Evolutionary conservation across 441 rosid species (phyloP).

Genomic region (Macaranga tanarius): DNA sequence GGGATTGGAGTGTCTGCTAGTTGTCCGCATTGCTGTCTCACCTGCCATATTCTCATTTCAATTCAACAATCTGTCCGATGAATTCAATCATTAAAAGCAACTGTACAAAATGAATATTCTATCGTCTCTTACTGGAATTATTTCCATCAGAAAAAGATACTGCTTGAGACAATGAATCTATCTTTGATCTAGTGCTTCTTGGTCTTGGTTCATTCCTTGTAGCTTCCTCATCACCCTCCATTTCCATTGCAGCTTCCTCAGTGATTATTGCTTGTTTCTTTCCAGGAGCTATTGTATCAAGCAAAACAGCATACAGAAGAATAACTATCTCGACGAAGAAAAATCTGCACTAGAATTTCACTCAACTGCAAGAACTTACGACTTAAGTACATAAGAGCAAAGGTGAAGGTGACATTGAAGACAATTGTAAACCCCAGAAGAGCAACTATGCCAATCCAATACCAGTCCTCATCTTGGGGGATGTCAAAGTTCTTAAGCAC

Average conservation of each 20-base stretch:
- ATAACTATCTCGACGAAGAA: constrained; percentile 18
- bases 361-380: constrained; percentile 48
- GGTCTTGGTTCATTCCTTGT: constrained; percentile 30
- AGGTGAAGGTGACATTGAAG: constrained; percentile 66
- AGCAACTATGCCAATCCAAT: constrained; percentile 76
- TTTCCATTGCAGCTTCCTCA: constrained; percentile 48
- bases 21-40: constrained; percentile 52
- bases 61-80: constrained; percentile 1
- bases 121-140: constrained; percentile 43
- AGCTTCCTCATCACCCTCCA: constrained; percentile 24
- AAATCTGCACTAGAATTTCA: not conserved
- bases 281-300: constrained; percentile 50
- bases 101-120: not conserved
- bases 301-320: constrained; percentile 7
- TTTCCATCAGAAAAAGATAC: constrained; percentile 42
- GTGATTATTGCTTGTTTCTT: constrained; percentile 69
- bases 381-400: constrained; percentile 61
- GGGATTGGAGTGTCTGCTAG: constrained; percentile 38
- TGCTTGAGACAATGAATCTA: constrained; percentile 30
- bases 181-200: constrained; percentile 30
- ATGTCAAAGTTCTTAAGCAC: constrained; percentile 55
- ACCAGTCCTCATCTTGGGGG: constrained; percentile 56
- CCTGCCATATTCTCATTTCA: constrained; percentile 33
- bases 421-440: constrained; percentile 57
- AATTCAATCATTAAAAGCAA: not conserved